Evolutionary conservation across 179 eudicot genomes (phyloP).

Genomic region (Silene coronaria): DNA sequence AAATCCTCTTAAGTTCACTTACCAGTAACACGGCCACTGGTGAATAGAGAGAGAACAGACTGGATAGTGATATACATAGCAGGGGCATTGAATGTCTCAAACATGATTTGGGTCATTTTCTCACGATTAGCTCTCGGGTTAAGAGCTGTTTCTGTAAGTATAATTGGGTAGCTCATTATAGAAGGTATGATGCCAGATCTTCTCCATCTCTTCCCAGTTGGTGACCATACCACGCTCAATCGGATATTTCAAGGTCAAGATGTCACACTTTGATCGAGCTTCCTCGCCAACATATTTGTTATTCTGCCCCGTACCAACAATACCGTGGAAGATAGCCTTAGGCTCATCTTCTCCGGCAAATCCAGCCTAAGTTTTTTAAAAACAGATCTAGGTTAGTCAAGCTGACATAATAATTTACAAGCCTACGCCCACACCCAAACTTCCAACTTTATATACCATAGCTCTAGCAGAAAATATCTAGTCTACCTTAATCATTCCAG

Average conservation of each 20-base stretch:
- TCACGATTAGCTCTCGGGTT: slow-evolving; percentile 42
- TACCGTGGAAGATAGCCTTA: not conserved
- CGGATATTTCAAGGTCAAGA: slow-evolving; percentile 34
- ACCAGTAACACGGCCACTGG: slow-evolving; percentile 52
- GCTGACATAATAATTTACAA: not conserved
- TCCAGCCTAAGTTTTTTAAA: not conserved
- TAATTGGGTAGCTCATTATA: slow-evolving; percentile 23
- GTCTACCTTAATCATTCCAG: not conserved
- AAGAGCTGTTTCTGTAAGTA: slow-evolving; percentile 38
- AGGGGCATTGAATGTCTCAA: slow-evolving; percentile 62
- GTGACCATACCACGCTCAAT: slow-evolving; percentile 36
- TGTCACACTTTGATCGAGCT: slow-evolving; percentile 42
- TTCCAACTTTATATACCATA: not conserved
- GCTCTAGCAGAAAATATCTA: not conserved
- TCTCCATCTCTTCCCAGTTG: not conserved
- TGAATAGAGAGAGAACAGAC: slow-evolving; percentile 60
- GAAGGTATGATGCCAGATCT: not conserved
- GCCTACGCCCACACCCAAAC: not conserved
- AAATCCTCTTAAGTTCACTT: not conserved
- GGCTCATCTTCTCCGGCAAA: not conserved
- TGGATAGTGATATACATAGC: slow-evolving; percentile 72
- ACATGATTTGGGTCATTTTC: slow-evolving; percentile 31
- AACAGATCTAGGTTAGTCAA: not conserved
- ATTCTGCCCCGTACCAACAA: not conserved
- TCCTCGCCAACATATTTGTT: slow-evolving; percentile 32